Evolutionary conservation across 306 rosid species (phyloP), one percentile per base, ranked within the genome.

Genomic region (Geum urbanum): DNA sequence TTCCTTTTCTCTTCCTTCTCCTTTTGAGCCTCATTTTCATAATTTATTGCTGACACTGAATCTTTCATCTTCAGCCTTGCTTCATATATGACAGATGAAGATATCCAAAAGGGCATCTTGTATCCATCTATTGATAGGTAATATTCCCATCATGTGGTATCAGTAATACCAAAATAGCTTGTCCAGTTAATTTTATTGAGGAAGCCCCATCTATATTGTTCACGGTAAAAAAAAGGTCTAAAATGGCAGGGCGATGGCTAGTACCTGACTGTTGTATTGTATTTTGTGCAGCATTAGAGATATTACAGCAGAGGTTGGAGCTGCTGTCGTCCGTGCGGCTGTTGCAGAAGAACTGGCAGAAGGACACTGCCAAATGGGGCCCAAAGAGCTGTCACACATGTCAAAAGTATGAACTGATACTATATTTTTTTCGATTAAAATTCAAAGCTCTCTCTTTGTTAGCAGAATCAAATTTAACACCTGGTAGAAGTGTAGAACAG

Each of bases 21-120:
- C 37, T 20, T 35, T 22, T 55, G 37, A 35, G 22, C 37, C 61
- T 58, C 10, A 12, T 16, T 37, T 63, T 57, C 46, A 50, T 59
- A 39, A 72, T 64, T 76, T 63, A 51, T 79, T 78, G 22, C 81
- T 87, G 74, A 83, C 74, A 67, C 72, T 86, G 66, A 78, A 78
- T 77, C 54, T 72, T 20, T 39, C 65, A 15, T 60, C 57, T 72
- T 49, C 91, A 92, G 98, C 84, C 98, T 92, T 74, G 97, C 98
- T 76, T 84, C 97, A 51, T 92, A 92, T 77, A 92, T 92, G 87
- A 86, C 89, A 15, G 94, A 88, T 39, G 97, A 86, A 75, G 98
- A 92, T 54, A 67, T 84, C 77, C 84, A 71, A 32, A 82, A 81
- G 54, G 98, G 98, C 60, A 84, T 85, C 66, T 80, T 92, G 83